phyloP scores from a whole-genome alignment of 805 yeast genomes.

The Kregervanrija fluxuum region DNA sequence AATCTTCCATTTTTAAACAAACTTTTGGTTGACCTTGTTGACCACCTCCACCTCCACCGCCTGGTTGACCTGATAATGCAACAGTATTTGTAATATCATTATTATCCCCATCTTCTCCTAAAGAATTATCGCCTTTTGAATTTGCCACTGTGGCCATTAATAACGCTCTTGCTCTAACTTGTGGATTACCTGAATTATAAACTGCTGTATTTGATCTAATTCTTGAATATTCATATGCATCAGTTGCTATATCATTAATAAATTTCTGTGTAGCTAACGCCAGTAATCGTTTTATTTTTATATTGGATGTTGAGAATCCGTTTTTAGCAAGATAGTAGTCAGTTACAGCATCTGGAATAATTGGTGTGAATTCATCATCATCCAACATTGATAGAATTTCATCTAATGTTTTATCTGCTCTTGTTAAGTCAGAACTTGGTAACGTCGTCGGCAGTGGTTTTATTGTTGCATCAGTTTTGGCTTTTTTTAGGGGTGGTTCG shows the following conservation, averaged over 20 bases:
- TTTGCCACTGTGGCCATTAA: slow-evolving; percentile 46
- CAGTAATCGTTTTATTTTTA: slow-evolving; percentile 70
- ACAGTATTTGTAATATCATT: slow-evolving; percentile 14
- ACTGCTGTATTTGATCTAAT: slow-evolving; percentile 86
- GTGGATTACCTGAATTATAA: slow-evolving; percentile 80
- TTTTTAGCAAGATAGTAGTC: slow-evolving; percentile 69
- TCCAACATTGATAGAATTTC: slow-evolving; percentile 87
- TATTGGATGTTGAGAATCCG: slow-evolving; percentile 63
- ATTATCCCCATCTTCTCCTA: slow-evolving; percentile 27
- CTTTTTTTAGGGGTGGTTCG: not conserved
- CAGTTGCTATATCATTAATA: slow-evolving; percentile 88
- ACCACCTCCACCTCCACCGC: slow-evolving; percentile 13
- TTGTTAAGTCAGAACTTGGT: slow-evolving; percentile 53
- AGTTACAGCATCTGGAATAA: slow-evolving; percentile 93
- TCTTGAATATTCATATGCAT: slow-evolving; percentile 92
- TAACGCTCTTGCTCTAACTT: slow-evolving; percentile 73
- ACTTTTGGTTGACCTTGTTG: slow-evolving; percentile 42
- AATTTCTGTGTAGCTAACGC: slow-evolving; percentile 97
- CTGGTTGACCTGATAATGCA: slow-evolving; percentile 16
- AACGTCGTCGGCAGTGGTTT: slow-evolving; percentile 4
- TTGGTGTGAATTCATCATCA: slow-evolving; percentile 90
- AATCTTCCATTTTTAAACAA: slow-evolving; percentile 86
- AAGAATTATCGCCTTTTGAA: slow-evolving; percentile 13
- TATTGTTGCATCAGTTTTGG: not conserved
- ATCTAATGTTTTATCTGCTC: slow-evolving; percentile 74